These are phyloP conservation scores for Penicillium taxi DNA, from an alignment of 495 filamentous ascomycete genomes.

Conservation along the genomic window DNA sequence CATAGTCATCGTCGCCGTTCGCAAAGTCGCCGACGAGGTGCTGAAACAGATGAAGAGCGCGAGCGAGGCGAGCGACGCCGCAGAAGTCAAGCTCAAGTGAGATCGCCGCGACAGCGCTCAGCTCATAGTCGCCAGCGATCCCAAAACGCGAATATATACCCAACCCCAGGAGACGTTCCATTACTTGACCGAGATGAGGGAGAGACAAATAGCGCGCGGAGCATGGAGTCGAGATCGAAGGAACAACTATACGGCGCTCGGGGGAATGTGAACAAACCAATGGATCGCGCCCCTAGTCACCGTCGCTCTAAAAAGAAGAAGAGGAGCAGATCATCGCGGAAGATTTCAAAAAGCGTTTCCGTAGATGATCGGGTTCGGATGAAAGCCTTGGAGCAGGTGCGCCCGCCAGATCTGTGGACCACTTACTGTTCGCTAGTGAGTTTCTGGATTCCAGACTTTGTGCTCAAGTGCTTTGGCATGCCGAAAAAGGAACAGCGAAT, in stretches of 20 bases:
- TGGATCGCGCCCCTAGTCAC: constrained; percentile 39
- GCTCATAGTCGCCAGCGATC: constrained; percentile 80
- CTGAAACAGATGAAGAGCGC: constrained; percentile 34
- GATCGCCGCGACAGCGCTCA: constrained; percentile 72
- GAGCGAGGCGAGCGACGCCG: constrained; percentile 50
- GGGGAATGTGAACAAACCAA: constrained; percentile 40
- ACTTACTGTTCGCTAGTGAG: constrained; percentile 90
- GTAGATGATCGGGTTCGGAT: constrained; percentile 53
- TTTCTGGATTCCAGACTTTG: constrained; percentile 85
- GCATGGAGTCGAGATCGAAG: constrained; percentile 45
- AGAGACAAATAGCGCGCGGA: constrained; percentile 48
- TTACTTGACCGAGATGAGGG: constrained; percentile 62
- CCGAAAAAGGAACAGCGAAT: constrained; percentile 79
- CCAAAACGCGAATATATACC: constrained; percentile 71
- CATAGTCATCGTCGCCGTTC: constrained; percentile 30
- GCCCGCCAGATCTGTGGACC: constrained; percentile 85
- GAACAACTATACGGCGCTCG: constrained; percentile 29
- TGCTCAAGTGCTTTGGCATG: constrained; percentile 80
- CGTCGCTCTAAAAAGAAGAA: constrained; percentile 39
- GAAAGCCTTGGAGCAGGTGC: constrained; percentile 59
- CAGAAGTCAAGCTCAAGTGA: constrained; percentile 76
- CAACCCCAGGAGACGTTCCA: constrained; percentile 85
- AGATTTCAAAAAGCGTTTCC: constrained; percentile 39
- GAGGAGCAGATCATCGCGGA: constrained; percentile 38
- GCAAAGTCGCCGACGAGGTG: constrained; percentile 24